Conservation (phyloP, 495 filamentous ascomycete genomes). For the Aspergillus biplanus region DNA sequence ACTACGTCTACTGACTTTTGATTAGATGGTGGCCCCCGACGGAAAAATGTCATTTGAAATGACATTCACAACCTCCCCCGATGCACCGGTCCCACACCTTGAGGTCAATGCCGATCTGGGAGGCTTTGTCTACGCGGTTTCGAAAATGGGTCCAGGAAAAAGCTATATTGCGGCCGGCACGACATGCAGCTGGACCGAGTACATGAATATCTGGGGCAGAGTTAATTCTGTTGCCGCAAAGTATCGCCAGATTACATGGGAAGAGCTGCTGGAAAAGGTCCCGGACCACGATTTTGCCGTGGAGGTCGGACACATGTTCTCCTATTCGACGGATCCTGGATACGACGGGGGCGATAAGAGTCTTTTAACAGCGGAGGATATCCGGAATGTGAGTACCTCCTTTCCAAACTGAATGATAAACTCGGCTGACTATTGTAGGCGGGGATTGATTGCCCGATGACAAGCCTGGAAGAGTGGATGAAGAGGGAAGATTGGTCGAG, state of each 20-base stretch:
- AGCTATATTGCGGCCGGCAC: conserved; percentile 44
- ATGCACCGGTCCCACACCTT: conserved; percentile 38
- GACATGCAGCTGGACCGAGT: conserved; percentile 39
- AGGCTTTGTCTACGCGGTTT: conserved; percentile 46
- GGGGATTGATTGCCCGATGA: conserved; percentile 29
- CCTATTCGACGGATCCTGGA: conserved; percentile 40
- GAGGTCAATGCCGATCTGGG: conserved; percentile 45
- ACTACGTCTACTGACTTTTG: too few species aligned
- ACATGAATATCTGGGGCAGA: conserved; percentile 36
- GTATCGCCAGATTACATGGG: conserved; percentile 38
- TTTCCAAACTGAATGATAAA: neutral
- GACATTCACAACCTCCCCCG: conserved; percentile 37
- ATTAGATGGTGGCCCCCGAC: conserved; percentile 31
- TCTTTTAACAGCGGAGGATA: conserved; percentile 41
- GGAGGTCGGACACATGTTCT: conserved; percentile 44
- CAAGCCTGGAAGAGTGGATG: conserved; percentile 26
- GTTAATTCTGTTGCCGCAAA: conserved; percentile 23
- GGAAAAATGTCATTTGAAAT: conserved; percentile 34
- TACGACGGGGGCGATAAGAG: conserved; percentile 42
- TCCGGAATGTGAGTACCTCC: conserved; percentile 35
- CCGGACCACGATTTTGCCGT: conserved; percentile 36
- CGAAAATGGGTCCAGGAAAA: conserved; percentile 45
- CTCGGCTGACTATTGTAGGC: conserved; percentile 11
- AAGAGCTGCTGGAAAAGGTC: conserved; percentile 37
- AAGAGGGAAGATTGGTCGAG: conserved; percentile 26